Evolutionary conservation across 140 eudicot species (phyloP), one percentile per base, ranked within the genome.

Genomic region (Ambrosia hybrid): DNA sequence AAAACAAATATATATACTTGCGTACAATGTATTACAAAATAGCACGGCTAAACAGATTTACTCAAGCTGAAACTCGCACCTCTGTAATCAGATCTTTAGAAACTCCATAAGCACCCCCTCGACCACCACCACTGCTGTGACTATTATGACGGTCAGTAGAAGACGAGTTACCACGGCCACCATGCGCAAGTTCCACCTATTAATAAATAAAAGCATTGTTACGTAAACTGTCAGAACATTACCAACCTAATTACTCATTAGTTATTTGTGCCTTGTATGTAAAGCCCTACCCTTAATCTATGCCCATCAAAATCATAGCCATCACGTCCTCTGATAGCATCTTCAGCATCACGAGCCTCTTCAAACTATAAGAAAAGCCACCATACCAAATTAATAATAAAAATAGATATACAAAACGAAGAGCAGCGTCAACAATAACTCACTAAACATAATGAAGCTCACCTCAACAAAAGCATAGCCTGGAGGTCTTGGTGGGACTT

Each of bases 391-490:
- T 57, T 39, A 46, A 21, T 21, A 21, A 21, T 21, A 49, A 8
- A 72, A 17, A 37, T 15, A 45, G 34, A 12, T 39, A 58, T n/a
- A 67, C 45, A 36, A 57, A 39, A 9, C 48, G 15, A 73, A 57
- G 1, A 63, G 14, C 52, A 43, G 48, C 4, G 33, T 30, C 3
- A 72, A 59, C 30, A 21, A 21, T 21, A 21, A 21, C 1, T 21
- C 38, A 57, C 64, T 26, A 3, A 57, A 56, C 5, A 69, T 51
- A 53, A 48, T 17, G 16, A 83, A 81, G 15, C 87, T 83, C 78
- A 88, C 99, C 99, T 94, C 97, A 16, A 94, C 95, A 82, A 94
- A 94, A 30, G 99, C 99, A 84, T 84, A 94, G 71, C 99, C 97
- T 55, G 99, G 99, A 62, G 99, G 97, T 59, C 97, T 90, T 73